Evolutionary conservation across 2,329 filamentous ascomycete genomes (phyloP), one percentile per base, ranked within the genome.

Genomic region (Sclerotinia glacialis): DNA sequence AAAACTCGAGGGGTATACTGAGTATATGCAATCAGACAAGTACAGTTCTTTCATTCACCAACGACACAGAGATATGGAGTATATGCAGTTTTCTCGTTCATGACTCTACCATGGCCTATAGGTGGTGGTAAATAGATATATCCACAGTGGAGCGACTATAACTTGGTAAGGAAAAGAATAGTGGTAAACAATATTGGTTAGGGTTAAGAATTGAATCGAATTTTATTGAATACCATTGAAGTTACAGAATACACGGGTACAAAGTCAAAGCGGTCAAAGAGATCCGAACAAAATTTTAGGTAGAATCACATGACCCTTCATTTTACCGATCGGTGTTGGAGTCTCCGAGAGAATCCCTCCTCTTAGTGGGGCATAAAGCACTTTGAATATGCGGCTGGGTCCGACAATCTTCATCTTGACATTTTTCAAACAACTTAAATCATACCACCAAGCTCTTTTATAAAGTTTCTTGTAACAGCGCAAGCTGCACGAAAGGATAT

Each of bases 401-500:
- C 69, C 59, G 67, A 68, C 67, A 67, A 64, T 59, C 67, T 65
- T 65, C 64, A 61, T 42, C 54, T 52, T 60, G 23, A 49, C 59
- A 67, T 68, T 67, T 67, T 69, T 60, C 60, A 47, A 67, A 72
- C 68, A 68, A 67, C 68, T 61, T 67, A 46, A 46, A 47, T 69
- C 66, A 69, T 70, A 60, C 67, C 31, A 60, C 70, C 67, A 67
- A 59, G 64, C 44, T 61, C 61, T 55, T 67, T 56, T 59, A 68
- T 62, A 71, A 49, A 42, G 69, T 58, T 60, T 63, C 16, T 66
- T 47, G 64, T 53, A 68, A 54, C 70, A 74, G 73, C 72, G 72
- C 67, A 68, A 70, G 73, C 73, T 74, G 71, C 52, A 70, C 64
- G 37, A 59, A 69, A 67, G 47, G 66, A 68, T 47, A 67, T 56